Evolutionary conservation across 805 yeast species (phyloP).

Genomic region (Monosporozyma aerobia): DNA sequence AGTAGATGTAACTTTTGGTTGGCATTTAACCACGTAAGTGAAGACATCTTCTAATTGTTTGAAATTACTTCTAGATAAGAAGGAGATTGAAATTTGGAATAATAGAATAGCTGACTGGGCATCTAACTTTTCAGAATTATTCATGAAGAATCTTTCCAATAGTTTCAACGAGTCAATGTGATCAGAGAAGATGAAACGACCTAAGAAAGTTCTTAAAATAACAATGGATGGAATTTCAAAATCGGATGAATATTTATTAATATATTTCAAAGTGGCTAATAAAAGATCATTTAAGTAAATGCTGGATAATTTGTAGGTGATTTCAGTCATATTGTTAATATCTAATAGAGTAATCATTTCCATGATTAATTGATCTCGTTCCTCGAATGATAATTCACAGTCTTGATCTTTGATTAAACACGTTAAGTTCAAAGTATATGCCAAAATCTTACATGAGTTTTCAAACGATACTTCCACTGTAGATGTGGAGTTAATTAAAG

Average conservation of each 20-base stretch:
- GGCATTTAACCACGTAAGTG: conserved; percentile 32
- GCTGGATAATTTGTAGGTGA: conserved; percentile 13
- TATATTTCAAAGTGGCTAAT: conserved; percentile 17
- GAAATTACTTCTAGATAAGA: conserved; percentile 19
- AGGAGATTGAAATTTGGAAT: conserved; percentile 16
- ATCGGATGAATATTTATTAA: background rate
- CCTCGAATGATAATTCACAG: background rate
- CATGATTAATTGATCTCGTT: conserved; percentile 7
- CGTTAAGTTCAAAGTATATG: conserved; percentile 10
- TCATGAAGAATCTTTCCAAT: conserved; percentile 16
- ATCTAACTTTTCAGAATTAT: conserved; percentile 6
- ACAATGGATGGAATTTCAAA: background rate
- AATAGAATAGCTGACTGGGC: conserved; percentile 8
- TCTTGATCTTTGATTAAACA: conserved; percentile 1
- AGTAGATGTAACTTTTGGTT: conserved; percentile 34
- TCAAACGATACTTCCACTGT: conserved; percentile 22
- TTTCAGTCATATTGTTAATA: conserved; percentile 11
- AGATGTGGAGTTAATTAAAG: conserved; percentile 17
- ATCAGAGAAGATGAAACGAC: conserved; percentile 11
- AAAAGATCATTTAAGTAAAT: conserved; percentile 16
- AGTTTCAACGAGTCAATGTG: conserved; percentile 11
- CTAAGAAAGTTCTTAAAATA: conserved; percentile 6
- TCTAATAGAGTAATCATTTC: conserved; percentile 18
- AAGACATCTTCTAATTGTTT: conserved; percentile 39
- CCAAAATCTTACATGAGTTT: conserved; percentile 16